Conservation (phyloP, 441 rosid species). For the Croton laevigatus region DNA sequence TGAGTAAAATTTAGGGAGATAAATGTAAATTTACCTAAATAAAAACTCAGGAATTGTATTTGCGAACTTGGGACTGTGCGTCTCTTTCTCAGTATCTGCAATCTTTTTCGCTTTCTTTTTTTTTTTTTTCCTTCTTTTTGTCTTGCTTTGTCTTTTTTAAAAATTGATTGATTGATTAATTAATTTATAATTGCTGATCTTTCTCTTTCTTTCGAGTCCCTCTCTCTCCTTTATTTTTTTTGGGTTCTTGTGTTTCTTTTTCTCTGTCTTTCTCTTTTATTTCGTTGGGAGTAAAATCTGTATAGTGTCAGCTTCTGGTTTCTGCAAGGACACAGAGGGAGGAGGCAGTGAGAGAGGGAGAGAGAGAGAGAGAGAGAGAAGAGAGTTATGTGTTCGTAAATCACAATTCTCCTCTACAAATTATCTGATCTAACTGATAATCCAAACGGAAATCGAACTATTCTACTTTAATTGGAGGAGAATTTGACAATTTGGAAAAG, state of each 20-base stretch:
- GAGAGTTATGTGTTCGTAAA: not conserved
- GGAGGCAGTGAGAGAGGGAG: not conserved
- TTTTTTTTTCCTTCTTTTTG: constrained; percentile 37
- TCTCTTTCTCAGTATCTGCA: constrained; percentile 10
- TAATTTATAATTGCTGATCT: not conserved
- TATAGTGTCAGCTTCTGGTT: constrained; percentile 20
- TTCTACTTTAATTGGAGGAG: not conserved
- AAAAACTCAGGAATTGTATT: too few relatives aligned
- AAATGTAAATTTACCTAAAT: too few relatives aligned
- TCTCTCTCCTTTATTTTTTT: not conserved
- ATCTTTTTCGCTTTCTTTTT: constrained; percentile 20
- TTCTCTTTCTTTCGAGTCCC: not conserved
- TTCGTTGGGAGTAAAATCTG: constrained; percentile 15
- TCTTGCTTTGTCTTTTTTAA: constrained; percentile 32
- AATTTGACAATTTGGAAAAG: not conserved
- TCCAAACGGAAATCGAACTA: not conserved
- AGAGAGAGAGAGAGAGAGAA: not conserved
- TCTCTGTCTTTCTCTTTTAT: not conserved
- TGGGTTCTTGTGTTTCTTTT: not conserved
- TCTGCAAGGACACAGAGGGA: not conserved
- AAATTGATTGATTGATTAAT: constrained; percentile 7
- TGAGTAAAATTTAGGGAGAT: too few relatives aligned
- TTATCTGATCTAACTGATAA: not conserved
- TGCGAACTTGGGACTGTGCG: not conserved
- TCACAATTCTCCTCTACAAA: not conserved